Conservation (phyloP, 2,329 filamentous ascomycete species). For the Colletotrichum eremochloae region DNA sequence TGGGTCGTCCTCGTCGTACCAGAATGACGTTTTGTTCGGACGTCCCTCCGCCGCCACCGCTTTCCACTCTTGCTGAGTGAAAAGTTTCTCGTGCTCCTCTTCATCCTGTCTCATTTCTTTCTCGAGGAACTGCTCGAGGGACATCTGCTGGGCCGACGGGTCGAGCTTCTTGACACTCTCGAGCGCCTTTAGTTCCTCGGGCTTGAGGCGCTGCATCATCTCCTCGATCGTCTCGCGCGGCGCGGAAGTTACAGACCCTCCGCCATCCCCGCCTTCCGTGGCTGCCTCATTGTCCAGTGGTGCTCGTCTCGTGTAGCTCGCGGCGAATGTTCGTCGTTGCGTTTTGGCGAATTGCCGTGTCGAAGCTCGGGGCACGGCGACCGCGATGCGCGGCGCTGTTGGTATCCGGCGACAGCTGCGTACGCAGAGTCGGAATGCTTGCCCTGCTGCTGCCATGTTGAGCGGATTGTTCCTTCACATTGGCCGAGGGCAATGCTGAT, state of each 20-base stretch:
- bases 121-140: conserved; percentile 34
- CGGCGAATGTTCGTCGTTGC: conserved; percentile 49
- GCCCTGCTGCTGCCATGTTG: conserved; percentile 56
- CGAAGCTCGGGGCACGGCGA: conserved; percentile 14
- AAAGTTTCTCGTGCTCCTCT: conserved; percentile 23
- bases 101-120: conserved; percentile 26
- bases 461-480: conserved; percentile 25
- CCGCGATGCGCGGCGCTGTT: conserved; percentile 36
- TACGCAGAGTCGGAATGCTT: conserved; percentile 53
- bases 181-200: conserved; percentile 44
- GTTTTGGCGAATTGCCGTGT: conserved; percentile 18
- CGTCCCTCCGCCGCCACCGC: conserved; percentile 44
- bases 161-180: conserved; percentile 51
- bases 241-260: conserved; percentile 31
- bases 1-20: conserved; percentile 64
- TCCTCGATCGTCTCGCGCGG: conserved; percentile 35
- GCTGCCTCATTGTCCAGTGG: background rate
- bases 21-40: conserved; percentile 58
- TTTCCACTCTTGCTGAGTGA: conserved; percentile 42
- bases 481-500: conserved; percentile 28
- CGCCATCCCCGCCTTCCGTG: conserved; percentile 43
- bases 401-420: conserved; percentile 50
- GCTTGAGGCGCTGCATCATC: conserved; percentile 35
- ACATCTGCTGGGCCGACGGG: conserved; percentile 40
- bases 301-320: conserved; percentile 45